Evolutionary conservation across 1,139 yeast species (phyloP).

Genomic region (Magnusiomyces sp.): DNA sequence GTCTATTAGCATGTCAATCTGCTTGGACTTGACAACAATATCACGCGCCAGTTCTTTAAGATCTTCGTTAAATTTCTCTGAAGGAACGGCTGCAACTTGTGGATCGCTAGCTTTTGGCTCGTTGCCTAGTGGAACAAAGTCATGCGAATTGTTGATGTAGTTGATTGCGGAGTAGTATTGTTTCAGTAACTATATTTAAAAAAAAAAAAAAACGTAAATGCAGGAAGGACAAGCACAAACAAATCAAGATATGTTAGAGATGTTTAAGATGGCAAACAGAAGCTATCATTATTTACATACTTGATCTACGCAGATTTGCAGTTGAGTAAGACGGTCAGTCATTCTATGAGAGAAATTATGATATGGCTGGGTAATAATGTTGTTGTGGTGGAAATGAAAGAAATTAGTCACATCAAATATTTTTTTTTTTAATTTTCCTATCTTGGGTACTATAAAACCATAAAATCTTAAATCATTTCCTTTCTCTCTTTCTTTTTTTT

Average conservation of each 20-base stretch:
- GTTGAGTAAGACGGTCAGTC: conserved; percentile 82
- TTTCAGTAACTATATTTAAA: conserved; percentile 49
- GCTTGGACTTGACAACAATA: conserved; percentile 75
- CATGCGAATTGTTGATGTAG: conserved; percentile 70
- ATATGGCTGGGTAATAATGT: neutral
- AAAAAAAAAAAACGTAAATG: conserved; percentile 3
- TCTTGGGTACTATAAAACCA: too few relatives aligned
- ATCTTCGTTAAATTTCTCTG: conserved; percentile 35
- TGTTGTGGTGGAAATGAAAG: neutral
- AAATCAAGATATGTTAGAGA: neutral
- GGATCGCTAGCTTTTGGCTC: conserved; percentile 50
- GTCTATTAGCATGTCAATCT: conserved; percentile 76
- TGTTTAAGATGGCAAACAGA: neutral
- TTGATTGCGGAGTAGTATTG: conserved; percentile 88
- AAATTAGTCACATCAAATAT: neutral
- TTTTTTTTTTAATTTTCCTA: too few relatives aligned
- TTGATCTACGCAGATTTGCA: conserved; percentile 86
- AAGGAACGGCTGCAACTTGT: conserved; percentile 33
- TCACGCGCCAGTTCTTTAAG: conserved; percentile 59
- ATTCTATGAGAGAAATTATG: conserved; percentile 9
- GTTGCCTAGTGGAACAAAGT: conserved; percentile 41
- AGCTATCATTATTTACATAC: conserved; percentile 21
- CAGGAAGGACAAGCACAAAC: neutral
- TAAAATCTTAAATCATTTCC: too few relatives aligned
- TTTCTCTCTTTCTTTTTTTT: too few relatives aligned